Evolutionary conservation across 2,329 filamentous ascomycete species (phyloP), one percentile per base, ranked within the genome.

Genomic region (Fusarium sambucinum): DNA sequence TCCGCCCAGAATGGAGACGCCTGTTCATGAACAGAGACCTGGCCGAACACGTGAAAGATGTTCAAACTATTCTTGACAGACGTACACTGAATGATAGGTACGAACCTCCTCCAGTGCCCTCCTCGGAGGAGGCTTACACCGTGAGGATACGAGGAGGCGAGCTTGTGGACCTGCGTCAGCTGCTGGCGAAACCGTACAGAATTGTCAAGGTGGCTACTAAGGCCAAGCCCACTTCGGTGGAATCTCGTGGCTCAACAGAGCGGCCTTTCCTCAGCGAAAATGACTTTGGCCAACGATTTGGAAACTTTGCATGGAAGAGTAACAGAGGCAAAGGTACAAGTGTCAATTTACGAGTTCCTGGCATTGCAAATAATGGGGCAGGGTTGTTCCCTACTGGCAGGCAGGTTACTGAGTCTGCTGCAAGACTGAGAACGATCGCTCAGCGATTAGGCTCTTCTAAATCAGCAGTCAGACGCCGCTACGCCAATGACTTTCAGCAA

Each of bases 1-100:
- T 75, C 13, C 63, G 73, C 4, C 59, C 73, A 14, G 73, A 75
- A 58, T 75, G 72, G 72, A 73, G 51, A 42, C 68, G 72, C 3
- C 37, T 74, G 7, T 73, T 58, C 29, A 68, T 63, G 55, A 74
- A 74, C 23, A 57, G 56, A 42, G 70, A 73, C 29, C 29, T 74
- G 17, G 53, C 63, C 9, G 59, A 63, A 11, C 68, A 74, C 17
- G 37, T 74, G 14, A 45, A 65, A 25, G 25, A 42, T 3, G 66
- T 74, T 2, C 72, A 74, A 38, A 16, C 30, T 10, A 55, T 74
- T n/a, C 59, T 74, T 27, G 58, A 74, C 27, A 63, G 46, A 13
- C 66, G 55, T 10, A 55, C 42, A 5, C 54, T 66, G 2, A 50
- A 60, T n/a, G 54, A 61, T 5, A 58, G 55, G 21, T 70, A 66